Percentiles rank a stretch among this genome's conserved stretches.
These are phyloP conservation scores for Fusarium sp. DNA, from an alignment of 2,329 filamentous ascomycete genomes.

Conservation along the genomic window DNA sequence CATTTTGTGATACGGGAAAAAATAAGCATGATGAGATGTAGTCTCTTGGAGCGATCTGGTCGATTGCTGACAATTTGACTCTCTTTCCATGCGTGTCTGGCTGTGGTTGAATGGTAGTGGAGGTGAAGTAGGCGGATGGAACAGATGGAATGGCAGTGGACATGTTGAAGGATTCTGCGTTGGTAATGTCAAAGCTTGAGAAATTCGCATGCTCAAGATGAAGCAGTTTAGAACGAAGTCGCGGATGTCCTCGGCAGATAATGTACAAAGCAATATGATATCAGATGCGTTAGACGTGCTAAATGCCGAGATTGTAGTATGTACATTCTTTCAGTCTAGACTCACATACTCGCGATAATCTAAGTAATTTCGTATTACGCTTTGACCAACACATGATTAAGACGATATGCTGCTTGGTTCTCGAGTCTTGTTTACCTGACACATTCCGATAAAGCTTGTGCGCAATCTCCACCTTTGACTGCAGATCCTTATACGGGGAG, in stretches of 20 bases:
- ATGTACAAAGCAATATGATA: neutral
- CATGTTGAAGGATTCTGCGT: neutral
- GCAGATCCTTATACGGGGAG: neutral
- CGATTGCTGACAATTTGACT: slow-evolving; percentile 12
- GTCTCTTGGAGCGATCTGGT: slow-evolving; percentile 16
- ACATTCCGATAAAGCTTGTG: neutral
- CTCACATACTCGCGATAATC: neutral
- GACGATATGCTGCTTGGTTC: neutral
- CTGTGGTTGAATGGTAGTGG: neutral
- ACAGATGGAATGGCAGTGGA: neutral
- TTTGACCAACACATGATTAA: neutral
- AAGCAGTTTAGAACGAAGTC: too few relatives aligned
- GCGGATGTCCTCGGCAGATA: neutral
- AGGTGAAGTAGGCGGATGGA: neutral
- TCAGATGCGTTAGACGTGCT: neutral
- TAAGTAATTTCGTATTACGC: neutral
- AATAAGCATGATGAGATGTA: slow-evolving; percentile 14
- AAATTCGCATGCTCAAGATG: neutral
- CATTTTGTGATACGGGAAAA: neutral
- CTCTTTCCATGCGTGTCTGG: neutral
- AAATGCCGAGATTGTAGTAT: neutral
- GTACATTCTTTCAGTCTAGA: too few relatives aligned
- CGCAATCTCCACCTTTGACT: neutral
- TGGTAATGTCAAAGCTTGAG: neutral
- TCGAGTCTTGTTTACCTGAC: neutral